Evolutionary conservation across 2,329 filamentous ascomycete genomes (phyloP).

Genomic region (Ceratocystis variospora): DNA sequence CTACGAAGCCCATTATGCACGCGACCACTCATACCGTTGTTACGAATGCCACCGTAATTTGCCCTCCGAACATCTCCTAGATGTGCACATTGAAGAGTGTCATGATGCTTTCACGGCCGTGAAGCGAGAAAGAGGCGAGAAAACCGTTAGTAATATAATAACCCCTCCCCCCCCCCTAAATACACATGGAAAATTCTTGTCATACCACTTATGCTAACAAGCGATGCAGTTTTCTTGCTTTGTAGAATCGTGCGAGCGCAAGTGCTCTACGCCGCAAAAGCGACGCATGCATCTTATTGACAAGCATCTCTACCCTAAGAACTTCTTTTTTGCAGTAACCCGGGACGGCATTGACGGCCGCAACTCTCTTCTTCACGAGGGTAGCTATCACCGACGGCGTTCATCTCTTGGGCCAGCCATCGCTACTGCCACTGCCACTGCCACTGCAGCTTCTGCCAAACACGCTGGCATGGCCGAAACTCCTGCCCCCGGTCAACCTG

Average conservation of each 20-base stretch:
- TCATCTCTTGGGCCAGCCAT: conserved; percentile 29
- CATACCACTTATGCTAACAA: conserved; percentile 17
- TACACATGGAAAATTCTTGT: neutral
- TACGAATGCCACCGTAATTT: conserved; percentile 76
- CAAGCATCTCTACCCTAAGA: conserved; percentile 81
- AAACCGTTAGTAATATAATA: conserved; percentile 49
- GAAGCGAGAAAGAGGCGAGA: conserved; percentile 65
- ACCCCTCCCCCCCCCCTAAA: neutral
- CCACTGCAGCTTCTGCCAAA: conserved; percentile 24
- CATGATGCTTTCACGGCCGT: conserved; percentile 70
- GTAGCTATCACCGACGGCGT: conserved; percentile 34
- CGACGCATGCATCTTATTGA: conserved; percentile 79
- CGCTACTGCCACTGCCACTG: neutral
- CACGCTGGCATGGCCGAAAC: conserved; percentile 21
- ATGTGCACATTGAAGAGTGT: conserved; percentile 77
- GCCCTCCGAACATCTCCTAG: conserved; percentile 66
- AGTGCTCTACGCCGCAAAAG: conserved; percentile 73
- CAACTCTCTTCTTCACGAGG: conserved; percentile 60
- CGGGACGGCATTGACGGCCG: conserved; percentile 81
- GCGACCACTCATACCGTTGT: conserved; percentile 72
- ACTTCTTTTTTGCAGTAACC: conserved; percentile 78
- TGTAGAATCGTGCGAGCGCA: conserved; percentile 71
- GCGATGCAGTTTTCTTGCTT: conserved; percentile 64
- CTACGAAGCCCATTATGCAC: conserved; percentile 76
- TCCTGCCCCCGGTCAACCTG: conserved; percentile 6